phyloP scores from a whole-genome alignment of 306 rosid species.

The Macrotyloma uniflorum region DNA sequence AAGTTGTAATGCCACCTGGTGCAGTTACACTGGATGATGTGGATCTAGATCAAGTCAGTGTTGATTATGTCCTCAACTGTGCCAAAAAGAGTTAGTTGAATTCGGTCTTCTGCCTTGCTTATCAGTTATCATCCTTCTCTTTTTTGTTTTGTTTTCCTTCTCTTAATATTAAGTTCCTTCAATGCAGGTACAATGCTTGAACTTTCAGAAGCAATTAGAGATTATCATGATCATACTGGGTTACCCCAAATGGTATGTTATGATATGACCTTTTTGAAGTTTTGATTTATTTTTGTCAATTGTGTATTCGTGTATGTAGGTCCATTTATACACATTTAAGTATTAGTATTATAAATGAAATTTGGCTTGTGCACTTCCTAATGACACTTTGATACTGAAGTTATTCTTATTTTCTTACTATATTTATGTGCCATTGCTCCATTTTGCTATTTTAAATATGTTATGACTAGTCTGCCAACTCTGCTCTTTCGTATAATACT shows the following conservation, averaged over 20 bases:
- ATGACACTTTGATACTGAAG: background rate
- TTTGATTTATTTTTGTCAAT: conserved; percentile 11
- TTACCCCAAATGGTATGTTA: conserved; percentile 83
- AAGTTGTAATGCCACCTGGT: conserved; percentile 98
- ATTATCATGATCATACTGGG: conserved; percentile 86
- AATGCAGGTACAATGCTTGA: conserved; percentile 86
- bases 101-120: background rate
- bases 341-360: conserved; percentile 22
- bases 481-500: conserved; percentile 12
- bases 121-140: background rate
- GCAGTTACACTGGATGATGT: conserved; percentile 95
- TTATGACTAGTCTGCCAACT: background rate
- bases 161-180: conserved; percentile 11
- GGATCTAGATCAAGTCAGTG: conserved; percentile 98
- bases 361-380: conserved; percentile 17
- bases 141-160: conserved; percentile 17
- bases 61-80: conserved; percentile 89
- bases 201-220: conserved; percentile 97
- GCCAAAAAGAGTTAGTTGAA: conserved; percentile 70
- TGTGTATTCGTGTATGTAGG: background rate
- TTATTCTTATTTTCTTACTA: background rate
- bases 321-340: conserved; percentile 22
- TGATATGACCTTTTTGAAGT: conserved; percentile 10
- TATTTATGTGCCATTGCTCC: conserved; percentile 9
- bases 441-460: conserved; percentile 2